Base-by-base conservation (phyloP, 805 yeast genomes). In the Candida quercuum region DNA sequence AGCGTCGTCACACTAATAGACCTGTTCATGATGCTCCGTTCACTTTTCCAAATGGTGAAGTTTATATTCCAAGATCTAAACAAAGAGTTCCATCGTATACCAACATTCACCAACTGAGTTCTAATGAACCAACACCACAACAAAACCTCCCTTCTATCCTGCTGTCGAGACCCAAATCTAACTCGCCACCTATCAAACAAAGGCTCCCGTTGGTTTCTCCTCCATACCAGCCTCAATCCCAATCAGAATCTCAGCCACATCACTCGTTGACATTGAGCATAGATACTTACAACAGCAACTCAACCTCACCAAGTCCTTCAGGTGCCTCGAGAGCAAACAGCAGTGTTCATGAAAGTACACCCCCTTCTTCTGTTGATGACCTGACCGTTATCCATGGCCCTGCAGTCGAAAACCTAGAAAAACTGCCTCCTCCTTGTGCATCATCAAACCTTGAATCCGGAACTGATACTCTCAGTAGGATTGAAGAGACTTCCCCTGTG, bases 21-120 rank as follows among this genome's bases (percentile, higher is more conserved):
- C 24, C 43, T 45, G 35, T 39, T 36, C 47, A 48, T 14, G 24
- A 49, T 24, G 48, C 46, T 3, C 48, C 54, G 2, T 54, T 51
- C 42, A 52, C 56, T 2, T 54, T 54, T 39, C 59, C 59, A 16
- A 54, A 54, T 28, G 59, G 59, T 28, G 59, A 54, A 27, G 48
- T 53, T 6, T 54, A 54, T 35, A 52, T 47, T 10, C 59, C 59
- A 27, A 41, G 59, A 32, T 43, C 45, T 35, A 53, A 47, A 36
- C 58, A 54, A 24, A 33, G 50, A 32, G 39, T 39, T 25, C 6
- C 29, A n/a, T 48, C 54, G 1, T 31, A 26, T 24, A 39, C 47
- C 1, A 50, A 43, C 21, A 21, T 47, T 13, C 34, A 21, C n/a
- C 34, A 41, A 5, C 15, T 45, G 12, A 14, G 17, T 8, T 22